A percentile compares a stretch with the other conserved stretches of the same genome.
Conservation (phyloP, 2,329 filamentous ascomycete species). For the Beauveria scarabaeidicola region DNA sequence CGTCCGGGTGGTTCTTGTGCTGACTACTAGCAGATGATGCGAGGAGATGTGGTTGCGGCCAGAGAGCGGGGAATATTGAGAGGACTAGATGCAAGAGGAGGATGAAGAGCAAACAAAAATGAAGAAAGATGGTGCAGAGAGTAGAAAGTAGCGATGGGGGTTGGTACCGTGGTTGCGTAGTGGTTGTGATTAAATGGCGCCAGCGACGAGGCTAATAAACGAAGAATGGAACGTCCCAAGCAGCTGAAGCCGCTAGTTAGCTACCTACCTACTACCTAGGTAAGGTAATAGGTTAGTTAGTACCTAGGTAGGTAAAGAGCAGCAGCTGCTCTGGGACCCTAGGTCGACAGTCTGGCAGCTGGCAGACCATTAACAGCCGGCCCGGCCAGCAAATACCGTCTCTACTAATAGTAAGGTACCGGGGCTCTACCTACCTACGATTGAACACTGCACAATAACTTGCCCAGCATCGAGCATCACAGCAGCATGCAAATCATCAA, state of each 20-base stretch:
- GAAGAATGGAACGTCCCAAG: not conserved
- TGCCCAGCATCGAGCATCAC: not conserved
- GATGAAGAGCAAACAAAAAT: not conserved
- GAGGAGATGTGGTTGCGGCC: conserved; percentile 6
- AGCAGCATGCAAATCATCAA: not conserved
- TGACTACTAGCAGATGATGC: not conserved
- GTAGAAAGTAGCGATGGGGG: not conserved
- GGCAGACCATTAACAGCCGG: not conserved
- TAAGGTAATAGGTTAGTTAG: too few relatives aligned
- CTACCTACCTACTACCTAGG: too few relatives aligned
- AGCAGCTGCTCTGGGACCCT: not conserved
- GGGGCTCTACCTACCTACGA: too few relatives aligned
- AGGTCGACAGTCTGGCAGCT: not conserved
- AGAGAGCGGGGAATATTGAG: not conserved
- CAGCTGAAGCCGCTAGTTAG: conserved; percentile 4
- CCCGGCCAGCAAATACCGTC: not conserved
- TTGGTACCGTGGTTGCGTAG: not conserved
- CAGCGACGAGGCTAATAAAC: not conserved
- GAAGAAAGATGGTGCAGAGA: not conserved
- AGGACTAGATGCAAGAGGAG: not conserved
- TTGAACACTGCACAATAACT: not conserved
- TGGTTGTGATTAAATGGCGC: not conserved
- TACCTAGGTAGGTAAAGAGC: too few relatives aligned
- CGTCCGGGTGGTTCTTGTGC: not conserved
- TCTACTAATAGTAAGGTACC: too few relatives aligned